These are phyloP conservation scores for Scenedesmus sp. DNA, from an alignment of 163 green algal genomes.

Conservation along the genomic window DNA sequence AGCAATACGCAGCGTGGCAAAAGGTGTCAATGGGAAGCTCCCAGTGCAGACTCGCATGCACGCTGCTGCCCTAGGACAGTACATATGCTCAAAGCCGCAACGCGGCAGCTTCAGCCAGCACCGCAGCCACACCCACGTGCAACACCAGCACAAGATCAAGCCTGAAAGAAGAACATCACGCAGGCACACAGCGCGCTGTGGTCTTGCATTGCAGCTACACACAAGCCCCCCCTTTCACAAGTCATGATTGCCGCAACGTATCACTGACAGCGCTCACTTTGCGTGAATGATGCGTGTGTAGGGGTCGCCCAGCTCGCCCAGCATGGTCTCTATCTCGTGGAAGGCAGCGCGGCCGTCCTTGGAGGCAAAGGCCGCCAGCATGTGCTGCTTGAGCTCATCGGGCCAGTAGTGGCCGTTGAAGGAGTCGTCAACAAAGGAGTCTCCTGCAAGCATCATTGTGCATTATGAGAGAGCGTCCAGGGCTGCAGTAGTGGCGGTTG, in stretches of 20 bases:
- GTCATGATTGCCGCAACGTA: neutral
- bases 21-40: too few relatives aligned
- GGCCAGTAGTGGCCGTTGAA: slow-evolving; percentile 81
- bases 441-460: slow-evolving; percentile 7
- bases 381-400: slow-evolving; percentile 60
- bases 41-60: too few relatives aligned
- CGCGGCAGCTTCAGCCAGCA: too few relatives aligned
- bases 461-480: too few relatives aligned
- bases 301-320: slow-evolving; percentile 88
- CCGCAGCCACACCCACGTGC: too few relatives aligned
- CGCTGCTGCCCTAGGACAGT: too few relatives aligned
- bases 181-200: too few relatives aligned
- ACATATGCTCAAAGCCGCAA: too few relatives aligned
- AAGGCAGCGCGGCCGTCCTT: slow-evolving; percentile 59
- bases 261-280: slow-evolving; percentile 57
- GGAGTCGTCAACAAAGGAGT: slow-evolving; percentile 83
- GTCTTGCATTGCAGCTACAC: neutral
- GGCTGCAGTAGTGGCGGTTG: too few relatives aligned
- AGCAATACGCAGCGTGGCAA: too few relatives aligned
- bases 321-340: slow-evolving; percentile 77
- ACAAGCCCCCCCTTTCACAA: neutral
- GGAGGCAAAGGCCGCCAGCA: slow-evolving; percentile 65
- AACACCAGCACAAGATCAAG: too few relatives aligned
- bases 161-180: too few relatives aligned
- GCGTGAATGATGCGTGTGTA: slow-evolving; percentile 90